Conservation (phyloP, 2,329 filamentous ascomycete species). For the Xylariaceae sp. region DNA sequence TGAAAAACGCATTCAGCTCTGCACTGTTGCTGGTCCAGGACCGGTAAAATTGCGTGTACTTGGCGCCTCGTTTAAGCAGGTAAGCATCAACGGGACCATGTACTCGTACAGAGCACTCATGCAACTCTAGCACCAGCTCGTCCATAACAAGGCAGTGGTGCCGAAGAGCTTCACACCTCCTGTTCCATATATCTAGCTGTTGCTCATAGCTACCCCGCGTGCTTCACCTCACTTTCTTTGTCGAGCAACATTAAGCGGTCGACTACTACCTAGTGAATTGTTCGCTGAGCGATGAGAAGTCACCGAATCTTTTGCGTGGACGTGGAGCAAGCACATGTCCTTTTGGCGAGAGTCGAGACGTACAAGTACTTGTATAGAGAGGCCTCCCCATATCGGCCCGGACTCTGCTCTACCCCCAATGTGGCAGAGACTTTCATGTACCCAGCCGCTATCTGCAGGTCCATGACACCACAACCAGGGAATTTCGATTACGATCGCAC, state of each 20-base stretch:
- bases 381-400: neutral
- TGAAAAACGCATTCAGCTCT: neutral
- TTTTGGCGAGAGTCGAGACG: neutral
- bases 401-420: neutral
- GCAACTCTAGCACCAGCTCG: neutral
- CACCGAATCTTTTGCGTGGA: neutral
- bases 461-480: neutral
- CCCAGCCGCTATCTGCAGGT: neutral
- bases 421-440: neutral
- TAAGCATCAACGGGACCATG: neutral
- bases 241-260: neutral
- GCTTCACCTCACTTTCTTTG: neutral
- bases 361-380: neutral
- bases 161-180: neutral
- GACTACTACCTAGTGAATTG: neutral
- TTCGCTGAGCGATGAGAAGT: neutral
- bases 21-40: too few species aligned
- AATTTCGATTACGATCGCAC: neutral
- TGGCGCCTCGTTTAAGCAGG: neutral
- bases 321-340: neutral
- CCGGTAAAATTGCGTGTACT: neutral
- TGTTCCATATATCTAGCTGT: neutral
- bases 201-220: neutral
- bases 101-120: neutral
- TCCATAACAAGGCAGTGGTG: neutral